Base-by-base conservation (phyloP, 164 flowering plant genomes). In the Warburgia ugandensis region DNA sequence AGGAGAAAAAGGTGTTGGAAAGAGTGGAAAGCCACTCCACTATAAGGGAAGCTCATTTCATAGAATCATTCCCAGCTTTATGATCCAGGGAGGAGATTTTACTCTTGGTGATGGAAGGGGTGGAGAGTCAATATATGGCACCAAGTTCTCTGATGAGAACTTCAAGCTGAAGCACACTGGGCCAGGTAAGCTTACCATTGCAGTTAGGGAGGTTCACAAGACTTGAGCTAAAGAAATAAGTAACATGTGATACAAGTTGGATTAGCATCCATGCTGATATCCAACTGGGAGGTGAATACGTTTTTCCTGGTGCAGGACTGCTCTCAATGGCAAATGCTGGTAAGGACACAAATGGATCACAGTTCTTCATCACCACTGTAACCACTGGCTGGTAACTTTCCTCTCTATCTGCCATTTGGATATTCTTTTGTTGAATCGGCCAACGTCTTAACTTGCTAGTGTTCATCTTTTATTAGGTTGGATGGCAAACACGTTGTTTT, bases 261-360 rank as follows among this genome's bases (percentile, higher is more conserved):
- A 33, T 9, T 9, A 0, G 3, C 13, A 33, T 11, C 13, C 13
- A 11, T 9, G 37, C 29, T 43, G 47, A 4, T 12, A 1, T 40
- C 6, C 0, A 2, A 13, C 8, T 45, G 31, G 48, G 17, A 45
- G 14, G 19, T 25, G 13, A 31, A 31, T 11, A 16, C 28, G n/a
- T 42, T 48, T 31, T 16, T 8, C 12, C 9, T 27, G 36, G 29
- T 54, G 28, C 64, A 92, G 98, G 96, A 8, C 31, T 76, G 44
- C 64, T 92, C 25, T 92, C 99, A 17, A 88, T 86, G 99, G 99
- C 99, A 47, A 92, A 92, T 76, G 79, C 99, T 51, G 99, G 99
- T 39, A 58, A 56, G 9, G 84, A 92, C 68, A 86, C 91, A 43
- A 92, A 88, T 43, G 99, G 99, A 27, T 92, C 96, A 6, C 99